Base-by-base conservation (phyloP, 1,284 basidiomycete species). In the Takashimella koratensis region DNA sequence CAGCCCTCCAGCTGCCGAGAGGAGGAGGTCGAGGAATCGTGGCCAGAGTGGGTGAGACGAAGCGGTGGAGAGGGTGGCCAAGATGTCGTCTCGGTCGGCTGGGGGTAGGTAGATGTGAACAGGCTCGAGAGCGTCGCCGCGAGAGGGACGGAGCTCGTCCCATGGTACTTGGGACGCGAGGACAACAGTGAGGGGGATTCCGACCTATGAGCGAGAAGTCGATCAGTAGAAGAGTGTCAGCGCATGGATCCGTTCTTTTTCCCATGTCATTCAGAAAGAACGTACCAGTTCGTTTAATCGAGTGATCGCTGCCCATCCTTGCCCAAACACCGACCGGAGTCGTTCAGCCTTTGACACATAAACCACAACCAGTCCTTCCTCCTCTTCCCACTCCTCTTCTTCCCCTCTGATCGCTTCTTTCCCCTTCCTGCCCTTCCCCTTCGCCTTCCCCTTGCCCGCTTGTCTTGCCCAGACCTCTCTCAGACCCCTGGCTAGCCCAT, bases 91-190 rank as follows among this genome's bases (percentile, higher is more conserved):
- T 76, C 85, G 86, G n/a, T 76, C 75, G 2, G 80, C 77, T 1
- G 82, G 75, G 1, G 80, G 74, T 0, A 87, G 73, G 53, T 86
- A 83, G n/a, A 92, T 70, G 65, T 84, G 83, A 60, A 86, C 85
- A 0, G 90, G 90, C 65, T 90, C 87, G 0, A 84, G 82, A 0
- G 87, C 82, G 23, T 86, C 85, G 3, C 85, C 87, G 4, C 86
- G 70, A 0, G 81, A 71, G 0, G 88, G 87, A 8, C 84, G 81
- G 19, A 90, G 79, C 58, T 87, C 82, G 58, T 87, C 84, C 89
- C 90, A 92, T 16, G 81, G 80, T 5, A 82, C 77, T 44, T 83
- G 79, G 1, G 87, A 89, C 24, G 87, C 69, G 49, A 91, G 79
- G 3, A 92, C 77, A 0, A 86, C 81, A 1, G 81, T 82, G 20